Conservation (phyloP, 306 rosid genomes). For the Oemleria cerasiformis region DNA sequence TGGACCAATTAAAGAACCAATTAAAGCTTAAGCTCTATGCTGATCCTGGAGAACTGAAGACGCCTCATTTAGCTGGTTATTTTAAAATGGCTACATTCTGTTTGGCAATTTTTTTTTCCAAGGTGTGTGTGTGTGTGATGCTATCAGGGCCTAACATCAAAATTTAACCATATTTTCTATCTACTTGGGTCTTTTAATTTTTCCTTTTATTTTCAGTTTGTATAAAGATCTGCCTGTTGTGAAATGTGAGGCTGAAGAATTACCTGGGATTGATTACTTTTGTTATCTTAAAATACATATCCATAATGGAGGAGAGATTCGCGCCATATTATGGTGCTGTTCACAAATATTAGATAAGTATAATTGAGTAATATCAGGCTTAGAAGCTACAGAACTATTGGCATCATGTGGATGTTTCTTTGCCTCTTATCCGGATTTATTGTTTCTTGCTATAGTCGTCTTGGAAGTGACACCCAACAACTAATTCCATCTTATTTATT, state of each 20-base stretch:
- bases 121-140: too few species aligned
- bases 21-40: not conserved
- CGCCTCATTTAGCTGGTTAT: not conserved
- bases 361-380: not conserved
- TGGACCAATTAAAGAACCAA: not conserved
- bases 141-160: too few species aligned
- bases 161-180: too few species aligned
- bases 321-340: not conserved
- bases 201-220: not conserved
- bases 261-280: not conserved
- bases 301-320: not conserved
- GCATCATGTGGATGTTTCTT: not conserved
- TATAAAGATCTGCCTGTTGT: not conserved
- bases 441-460: not conserved
- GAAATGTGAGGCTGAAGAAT: not conserved
- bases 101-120: too few species aligned
- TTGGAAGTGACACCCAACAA: not conserved
- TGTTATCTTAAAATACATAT: not conserved
- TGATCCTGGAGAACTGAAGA: not conserved
- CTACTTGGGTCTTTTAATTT: too few species aligned
- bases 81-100: too few species aligned
- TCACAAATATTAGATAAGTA: not conserved
- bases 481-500: slow-evolving; percentile 13
- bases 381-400: not conserved
- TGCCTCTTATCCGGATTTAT: not conserved